phyloP scores from a whole-genome alignment of 345 rosid genomes.

The Lepidium didymum region DNA sequence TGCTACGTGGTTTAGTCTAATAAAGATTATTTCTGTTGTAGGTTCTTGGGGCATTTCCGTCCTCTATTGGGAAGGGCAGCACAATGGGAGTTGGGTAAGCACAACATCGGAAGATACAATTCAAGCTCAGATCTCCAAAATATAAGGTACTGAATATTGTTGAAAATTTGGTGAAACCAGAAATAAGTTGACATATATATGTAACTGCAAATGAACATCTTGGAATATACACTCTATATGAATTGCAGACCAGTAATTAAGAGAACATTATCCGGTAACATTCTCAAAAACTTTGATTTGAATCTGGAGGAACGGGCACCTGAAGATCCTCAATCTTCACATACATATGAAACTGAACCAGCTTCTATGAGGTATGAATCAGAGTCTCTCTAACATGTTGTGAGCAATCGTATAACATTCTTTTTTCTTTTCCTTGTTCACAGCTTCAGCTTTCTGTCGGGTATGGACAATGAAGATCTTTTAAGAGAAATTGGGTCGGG shows the following conservation, averaged over 20 bases:
- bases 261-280: constrained; percentile 27
- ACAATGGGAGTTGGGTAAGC: constrained; percentile 22
- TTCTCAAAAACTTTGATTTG: constrained; percentile 7
- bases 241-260: constrained; percentile 21
- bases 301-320: constrained; percentile 15
- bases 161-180: not conserved
- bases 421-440: not conserved
- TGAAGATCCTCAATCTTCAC: constrained; percentile 14
- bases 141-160: constrained; percentile 11
- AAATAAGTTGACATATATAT: not conserved
- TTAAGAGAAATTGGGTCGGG: too few relatives aligned
- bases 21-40: not conserved
- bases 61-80: constrained; percentile 19
- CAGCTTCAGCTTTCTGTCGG: constrained; percentile 10
- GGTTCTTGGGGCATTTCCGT: constrained; percentile 28
- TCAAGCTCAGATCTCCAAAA: constrained; percentile 23
- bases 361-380: constrained; percentile 13
- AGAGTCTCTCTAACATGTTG: not conserved
- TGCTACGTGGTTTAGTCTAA: not conserved
- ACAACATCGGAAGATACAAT: constrained; percentile 14
- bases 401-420: not conserved
- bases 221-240: not conserved
- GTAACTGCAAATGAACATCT: not conserved
- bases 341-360: constrained; percentile 20
- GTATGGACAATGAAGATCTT: not conserved